A percentile compares a stretch with the other conserved stretches of the same genome.
These are phyloP conservation scores for Hemileccinum rubropunctum DNA, from an alignment of 768 basidiomycete genomes.

Conservation along the genomic window DNA sequence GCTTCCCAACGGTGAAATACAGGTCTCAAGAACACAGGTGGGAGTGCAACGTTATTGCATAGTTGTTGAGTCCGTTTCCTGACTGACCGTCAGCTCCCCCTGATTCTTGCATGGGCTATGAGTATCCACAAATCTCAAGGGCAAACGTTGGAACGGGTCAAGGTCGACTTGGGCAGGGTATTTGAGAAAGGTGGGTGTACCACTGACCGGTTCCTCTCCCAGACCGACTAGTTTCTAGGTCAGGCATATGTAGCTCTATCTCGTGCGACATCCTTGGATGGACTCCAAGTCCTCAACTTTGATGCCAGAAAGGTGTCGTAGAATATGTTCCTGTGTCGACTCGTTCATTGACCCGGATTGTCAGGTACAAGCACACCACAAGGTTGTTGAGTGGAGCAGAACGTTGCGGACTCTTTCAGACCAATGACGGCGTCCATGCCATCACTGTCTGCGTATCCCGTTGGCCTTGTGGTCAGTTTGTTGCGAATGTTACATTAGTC, in stretches of 20 bases:
- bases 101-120: conserved; percentile 97
- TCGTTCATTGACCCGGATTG: conserved; percentile 3
- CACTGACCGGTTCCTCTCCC: neutral
- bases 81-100: conserved; percentile 55
- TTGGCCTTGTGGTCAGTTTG: too few relatives aligned
- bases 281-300: conserved; percentile 83
- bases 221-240: conserved; percentile 40
- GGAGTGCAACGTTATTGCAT: conserved; percentile 14
- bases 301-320: conserved; percentile 61
- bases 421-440: too few relatives aligned
- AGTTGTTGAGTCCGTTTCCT: neutral
- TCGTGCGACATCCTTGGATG: conserved; percentile 81
- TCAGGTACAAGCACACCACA: conserved; percentile 71
- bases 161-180: conserved; percentile 87
- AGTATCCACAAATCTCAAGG: conserved; percentile 98
- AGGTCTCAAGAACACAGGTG: conserved; percentile 79
- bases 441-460: too few relatives aligned
- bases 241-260: conserved; percentile 92
- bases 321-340: neutral
- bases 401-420: conserved; percentile 52
- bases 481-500: too few relatives aligned
- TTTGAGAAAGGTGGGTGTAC: conserved; percentile 80
- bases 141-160: conserved; percentile 92
- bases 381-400: conserved; percentile 69
- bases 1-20: conserved; percentile 81